A percentile compares a stretch with the other conserved stretches of the same genome.
phyloP scores from a whole-genome alignment of 306 rosid genomes.

The Psophocarpus tetragonolobus region DNA sequence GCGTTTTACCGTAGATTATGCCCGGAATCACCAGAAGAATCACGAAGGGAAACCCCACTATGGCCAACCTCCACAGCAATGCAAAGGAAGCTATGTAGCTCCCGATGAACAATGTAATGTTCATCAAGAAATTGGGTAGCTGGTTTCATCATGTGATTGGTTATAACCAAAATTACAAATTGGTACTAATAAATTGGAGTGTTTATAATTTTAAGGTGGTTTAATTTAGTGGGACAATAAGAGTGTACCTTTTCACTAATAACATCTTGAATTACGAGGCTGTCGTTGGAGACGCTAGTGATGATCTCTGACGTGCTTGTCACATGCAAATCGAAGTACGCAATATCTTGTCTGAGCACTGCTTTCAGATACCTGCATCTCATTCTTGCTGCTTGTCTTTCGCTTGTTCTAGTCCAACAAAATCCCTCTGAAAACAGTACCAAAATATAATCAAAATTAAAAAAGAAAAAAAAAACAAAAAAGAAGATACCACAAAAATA shows the following conservation, averaged over 20 bases:
- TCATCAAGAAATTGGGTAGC: conserved; percentile 76
- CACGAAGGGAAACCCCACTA: conserved; percentile 71
- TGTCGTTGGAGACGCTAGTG: conserved; percentile 72
- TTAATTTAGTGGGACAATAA: no score
- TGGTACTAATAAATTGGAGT: background rate
- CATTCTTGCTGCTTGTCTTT: conserved; percentile 78
- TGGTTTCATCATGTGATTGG: background rate
- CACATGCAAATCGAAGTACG: conserved; percentile 76
- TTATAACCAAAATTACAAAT: background rate
- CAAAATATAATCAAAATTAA: background rate
- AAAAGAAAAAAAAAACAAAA: background rate
- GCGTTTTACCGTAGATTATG: conserved; percentile 61
- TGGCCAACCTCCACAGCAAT: conserved; percentile 66
- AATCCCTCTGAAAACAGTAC: conserved; percentile 55
- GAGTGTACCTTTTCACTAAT: conserved; percentile 56
- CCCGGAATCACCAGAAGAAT: conserved; percentile 68
- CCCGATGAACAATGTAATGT: conserved; percentile 53
- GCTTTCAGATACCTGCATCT: conserved; percentile 74
- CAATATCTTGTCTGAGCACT: conserved; percentile 77
- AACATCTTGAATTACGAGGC: conserved; percentile 70
- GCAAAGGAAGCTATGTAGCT: conserved; percentile 60
- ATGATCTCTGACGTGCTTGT: conserved; percentile 78
- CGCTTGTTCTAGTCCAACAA: conserved; percentile 90
- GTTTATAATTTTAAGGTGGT: no score
- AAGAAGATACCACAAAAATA: background rate